Base-by-base conservation (phyloP, 2,329 filamentous ascomycete species). In the Nemania abortiva region DNA sequence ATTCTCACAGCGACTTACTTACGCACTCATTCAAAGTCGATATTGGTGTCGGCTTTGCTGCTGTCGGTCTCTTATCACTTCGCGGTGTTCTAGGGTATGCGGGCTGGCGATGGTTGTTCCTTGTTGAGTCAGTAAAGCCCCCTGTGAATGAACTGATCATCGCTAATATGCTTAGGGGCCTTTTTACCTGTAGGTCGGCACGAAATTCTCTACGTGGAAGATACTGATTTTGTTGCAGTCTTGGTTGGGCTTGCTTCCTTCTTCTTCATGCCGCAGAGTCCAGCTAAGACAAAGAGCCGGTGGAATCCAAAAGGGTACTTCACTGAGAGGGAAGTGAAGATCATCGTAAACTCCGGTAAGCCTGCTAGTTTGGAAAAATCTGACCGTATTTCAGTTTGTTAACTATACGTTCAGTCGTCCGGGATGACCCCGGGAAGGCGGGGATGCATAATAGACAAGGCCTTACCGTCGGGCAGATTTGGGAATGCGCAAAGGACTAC, bases 281-380 rank as follows among this genome's bases (percentile, higher is more conserved):
- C 90, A 0, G 88, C 87, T 0, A 88, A 90, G 72, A 92, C 90
- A 0, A 85, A 84, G 6, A 87, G 85, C 34, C 83, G 83, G 73
- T 87, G 88, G 37, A 88, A 88, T 56, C 77, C 75, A 1, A 80
- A 81, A 22, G 90, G 90, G 2, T 90, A 89, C 86, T 90, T 91
- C 77, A 86, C 79, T 6, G 88, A 90, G 63, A 84, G 80, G 20
- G 89, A 92, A 76, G 88, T 90, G 74, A 88, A 88, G 72, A 91
- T 91, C 68, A 87, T 92, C 79, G 89, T 91, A 5, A 91, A 91
- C 74, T 85, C 75, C 34, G 77, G 77, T 77, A 66, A 63, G 72
- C 34, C 52, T 18, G 15, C 11, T 2, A 31, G 42, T 56, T n/a
- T 37, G 6, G n/a, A 49, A 9, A 27, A 62, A 52, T 1, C 13